These are phyloP conservation scores for Saturnispora sanitii DNA, from an alignment of 805 yeast genomes.

Conservation along the genomic window DNA sequence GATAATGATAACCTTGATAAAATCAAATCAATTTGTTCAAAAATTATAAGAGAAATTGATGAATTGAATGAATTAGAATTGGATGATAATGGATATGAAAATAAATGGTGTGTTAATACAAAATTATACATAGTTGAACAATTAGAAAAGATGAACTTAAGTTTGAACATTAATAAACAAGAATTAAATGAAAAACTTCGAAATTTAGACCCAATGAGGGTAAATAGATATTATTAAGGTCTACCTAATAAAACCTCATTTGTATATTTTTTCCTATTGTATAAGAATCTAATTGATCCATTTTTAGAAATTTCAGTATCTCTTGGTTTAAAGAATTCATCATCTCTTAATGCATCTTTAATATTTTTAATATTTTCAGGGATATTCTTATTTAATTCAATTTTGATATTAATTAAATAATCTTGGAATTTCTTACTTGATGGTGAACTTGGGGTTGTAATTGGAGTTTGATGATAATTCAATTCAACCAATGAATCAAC, in stretches of 20 bases:
- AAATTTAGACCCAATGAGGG: slow-evolving; percentile 55
- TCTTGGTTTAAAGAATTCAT: slow-evolving; percentile 23
- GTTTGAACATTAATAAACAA: background rate
- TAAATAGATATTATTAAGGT: slow-evolving; percentile 38
- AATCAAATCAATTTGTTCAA: too few relatives aligned
- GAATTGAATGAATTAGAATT: slow-evolving; percentile 67
- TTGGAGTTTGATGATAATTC: slow-evolving; percentile 3
- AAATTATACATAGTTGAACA: slow-evolving; percentile 36
- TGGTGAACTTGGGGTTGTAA: slow-evolving; percentile 1
- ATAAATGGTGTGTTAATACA: slow-evolving; percentile 69
- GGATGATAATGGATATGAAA: slow-evolving; percentile 53
- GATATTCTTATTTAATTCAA: slow-evolving; percentile 16
- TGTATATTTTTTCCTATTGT: slow-evolving; percentile 20
- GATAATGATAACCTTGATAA: too few relatives aligned
- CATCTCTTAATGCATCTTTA: slow-evolving; percentile 12
- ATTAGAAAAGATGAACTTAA: slow-evolving; percentile 15
- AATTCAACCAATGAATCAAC: slow-evolving; percentile 16
- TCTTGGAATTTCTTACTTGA: slow-evolving; percentile 20
- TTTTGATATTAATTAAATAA: slow-evolving; percentile 24
- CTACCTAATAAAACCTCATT: slow-evolving; percentile 20
- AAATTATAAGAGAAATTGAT: slow-evolving; percentile 37
- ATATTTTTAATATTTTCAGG: background rate
- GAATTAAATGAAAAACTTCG: slow-evolving; percentile 28
- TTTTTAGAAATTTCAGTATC: slow-evolving; percentile 24
- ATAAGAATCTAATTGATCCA: slow-evolving; percentile 27